Evolutionary conservation across 176 grass and related monocot species (phyloP), one percentile per base, ranked within the genome.

Genomic region (Bromus sterilis): DNA sequence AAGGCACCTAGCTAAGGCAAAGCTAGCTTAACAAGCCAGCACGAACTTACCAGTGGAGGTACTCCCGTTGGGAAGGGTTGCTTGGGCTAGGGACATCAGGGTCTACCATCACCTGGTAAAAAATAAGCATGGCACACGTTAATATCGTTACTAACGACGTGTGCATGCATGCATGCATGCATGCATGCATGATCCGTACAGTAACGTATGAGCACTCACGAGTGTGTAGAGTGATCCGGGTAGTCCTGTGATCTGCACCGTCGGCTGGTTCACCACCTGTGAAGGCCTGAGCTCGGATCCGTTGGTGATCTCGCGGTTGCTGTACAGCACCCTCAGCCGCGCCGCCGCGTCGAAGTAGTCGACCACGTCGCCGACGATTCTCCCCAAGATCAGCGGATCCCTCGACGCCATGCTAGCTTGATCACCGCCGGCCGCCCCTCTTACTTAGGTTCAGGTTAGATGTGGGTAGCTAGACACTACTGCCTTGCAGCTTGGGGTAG

Each of bases 21-120:
- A 51, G 1, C 46, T 51, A 51, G 46, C 49, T 55, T n/a, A 20
- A n/a, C n/a, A 2, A 9, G 20, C 1, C 7, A 55, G 51, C 16
- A 55, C 16, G 51, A 18, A 49, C 51, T 18, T n/a, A 97, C 94
- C 94, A 97, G 49, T 97, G 94, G 73, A 97, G 91, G 86, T 97
- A 71, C 88, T 97, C 91, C 42, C 91, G 87, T 78, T 90, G 76
- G 56, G 87, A 86, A 76, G 94, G 94, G 81, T 97, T 86, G 78
- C 91, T 92, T n/a, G 91, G 94, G 85, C 89, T 97, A 78, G 94
- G 94, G 82, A 91, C 81, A 87, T 94, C 94, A 77, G 94, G 94
- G 80, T 97, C 94, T 76, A 94, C 91, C 91, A 94, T 97, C 41
- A 97, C 94, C 94, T 97, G 7, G 9, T 41, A 41, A 8, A 4